Base-by-base conservation (phyloP, 805 yeast species). In the Candida krabiensis region DNA sequence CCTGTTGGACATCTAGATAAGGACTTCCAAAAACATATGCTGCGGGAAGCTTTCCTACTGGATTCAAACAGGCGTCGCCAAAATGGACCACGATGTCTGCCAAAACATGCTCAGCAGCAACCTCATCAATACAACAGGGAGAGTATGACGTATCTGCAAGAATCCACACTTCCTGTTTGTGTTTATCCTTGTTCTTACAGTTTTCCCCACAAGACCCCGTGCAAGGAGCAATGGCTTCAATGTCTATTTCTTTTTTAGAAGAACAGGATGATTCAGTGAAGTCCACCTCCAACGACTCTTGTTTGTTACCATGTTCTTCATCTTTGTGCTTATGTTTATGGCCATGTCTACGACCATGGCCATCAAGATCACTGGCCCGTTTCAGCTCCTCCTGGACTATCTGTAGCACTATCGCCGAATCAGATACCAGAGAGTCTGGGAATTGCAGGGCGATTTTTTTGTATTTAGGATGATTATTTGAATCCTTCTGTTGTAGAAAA, bases 91-190 rank as follows among this genome's bases (percentile, higher is more conserved):
- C 87, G 4, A 85, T 63, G 46, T 91, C 96, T 5, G 93, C 89
- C 5, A 67, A 57, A 12, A 91, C 95, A 60, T 93, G 99, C 55
- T 86, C 90, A 1, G 96, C 95, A 0, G 99, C 98, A 19, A 91
- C 95, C 55, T 90, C 97, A 60, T 93, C 99, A 9, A 91, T 83
- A 64, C 99, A 93, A 61, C 99, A 93, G 1, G 96, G 72, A 19
- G 96, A 86, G 55, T 93, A 93, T 0, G 97, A 88, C 0, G 99
- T 91, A 56, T 93, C 99, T 0, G 98, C 99, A 25, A 93, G 65
- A 13, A 91, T 77, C 86, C 91, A 91, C 9, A 84, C 72, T 34
- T 73, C 37, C 13, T 44, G 44, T 4, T 44, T 22, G n/a, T n/a
- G n/a, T 26, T 46, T 33, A 9, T 40, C 22, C 26, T 43, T 35